Evolutionary conservation across 805 yeast species (phyloP).

Genomic region (Metschnikowia kunwiensis): DNA sequence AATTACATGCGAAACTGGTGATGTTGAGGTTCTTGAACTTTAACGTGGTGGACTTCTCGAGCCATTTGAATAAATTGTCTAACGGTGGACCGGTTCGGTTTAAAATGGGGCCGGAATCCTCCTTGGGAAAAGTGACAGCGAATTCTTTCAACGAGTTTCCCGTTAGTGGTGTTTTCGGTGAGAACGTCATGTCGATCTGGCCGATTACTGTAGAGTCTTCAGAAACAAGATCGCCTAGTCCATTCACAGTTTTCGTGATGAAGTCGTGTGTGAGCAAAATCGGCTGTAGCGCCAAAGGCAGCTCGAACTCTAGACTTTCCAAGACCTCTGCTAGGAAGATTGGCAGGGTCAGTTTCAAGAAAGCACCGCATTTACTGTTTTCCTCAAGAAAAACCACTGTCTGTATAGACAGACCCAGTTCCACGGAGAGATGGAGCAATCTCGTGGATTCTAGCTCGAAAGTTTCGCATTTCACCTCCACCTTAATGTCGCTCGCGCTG

Average conservation of each 20-base stretch:
- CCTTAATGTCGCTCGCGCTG: conserved; percentile 10
- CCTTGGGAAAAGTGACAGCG: conserved; percentile 7
- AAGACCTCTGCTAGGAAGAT: conserved; percentile 11
- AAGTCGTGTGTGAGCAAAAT: conserved; percentile 1
- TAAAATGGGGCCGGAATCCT: conserved; percentile 7
- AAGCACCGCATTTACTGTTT: conserved; percentile 1
- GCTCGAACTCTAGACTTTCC: conserved; percentile 12
- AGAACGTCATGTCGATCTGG: conserved; percentile 10
- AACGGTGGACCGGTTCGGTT: conserved; percentile 3
- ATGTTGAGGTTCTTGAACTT: conserved; percentile 9
- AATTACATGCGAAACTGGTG: conserved; percentile 4
- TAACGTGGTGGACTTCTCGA: conserved; percentile 11
- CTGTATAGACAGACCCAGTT: conserved; percentile 5
- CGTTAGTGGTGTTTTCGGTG: conserved; percentile 8
- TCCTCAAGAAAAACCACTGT: conserved; percentile 10
- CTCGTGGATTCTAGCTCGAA: not conserved
- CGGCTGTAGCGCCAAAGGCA: conserved; percentile 9
- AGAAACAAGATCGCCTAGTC: not conserved
- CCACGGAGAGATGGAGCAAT: conserved; percentile 7
- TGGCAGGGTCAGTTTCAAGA: conserved; percentile 8
- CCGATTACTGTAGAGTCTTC: conserved; percentile 8
- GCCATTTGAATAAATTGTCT: conserved; percentile 11
- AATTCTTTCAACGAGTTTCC: conserved; percentile 12
- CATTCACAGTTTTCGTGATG: conserved; percentile 5
- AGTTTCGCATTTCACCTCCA: conserved; percentile 1